Conservation (phyloP, 495 filamentous ascomycete genomes). For the Aspergillus nanangensis region DNA sequence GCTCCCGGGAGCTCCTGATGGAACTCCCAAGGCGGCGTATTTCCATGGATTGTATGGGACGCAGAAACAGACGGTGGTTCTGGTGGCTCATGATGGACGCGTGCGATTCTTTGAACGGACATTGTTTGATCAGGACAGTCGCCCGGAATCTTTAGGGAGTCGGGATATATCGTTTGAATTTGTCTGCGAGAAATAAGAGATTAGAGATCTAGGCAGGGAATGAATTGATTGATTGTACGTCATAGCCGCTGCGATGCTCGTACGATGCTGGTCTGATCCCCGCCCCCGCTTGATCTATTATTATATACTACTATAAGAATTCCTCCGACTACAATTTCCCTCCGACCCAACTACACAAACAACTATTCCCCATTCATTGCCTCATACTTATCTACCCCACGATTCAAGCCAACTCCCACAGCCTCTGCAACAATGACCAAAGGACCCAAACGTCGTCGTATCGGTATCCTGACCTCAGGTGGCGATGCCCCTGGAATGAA, state of each 20-base stretch:
- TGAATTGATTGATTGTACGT: background rate
- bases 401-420: too few relatives aligned
- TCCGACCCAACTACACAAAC: too few relatives aligned
- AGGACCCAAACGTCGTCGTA: conserved; percentile 59
- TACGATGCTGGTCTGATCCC: too few relatives aligned
- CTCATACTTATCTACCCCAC: too few relatives aligned
- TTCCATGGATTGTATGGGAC: conserved; percentile 62
- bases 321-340: background rate
- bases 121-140: conserved; percentile 59
- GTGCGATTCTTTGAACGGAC: conserved; percentile 70
- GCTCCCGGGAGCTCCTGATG: background rate
- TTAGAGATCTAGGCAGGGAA: background rate
- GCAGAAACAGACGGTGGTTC: conserved; percentile 72
- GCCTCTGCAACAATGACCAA: background rate
- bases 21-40: background rate
- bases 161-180: conserved; percentile 59
- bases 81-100: conserved; percentile 66
- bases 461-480: conserved; percentile 91
- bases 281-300: too few relatives aligned
- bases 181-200: conserved; percentile 41
- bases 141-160: conserved; percentile 38
- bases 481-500: conserved; percentile 98
- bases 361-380: too few relatives aligned
- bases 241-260: background rate
- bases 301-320: background rate